Conservation (phyloP, 345 rosid species). For the Mangifera indica region DNA sequence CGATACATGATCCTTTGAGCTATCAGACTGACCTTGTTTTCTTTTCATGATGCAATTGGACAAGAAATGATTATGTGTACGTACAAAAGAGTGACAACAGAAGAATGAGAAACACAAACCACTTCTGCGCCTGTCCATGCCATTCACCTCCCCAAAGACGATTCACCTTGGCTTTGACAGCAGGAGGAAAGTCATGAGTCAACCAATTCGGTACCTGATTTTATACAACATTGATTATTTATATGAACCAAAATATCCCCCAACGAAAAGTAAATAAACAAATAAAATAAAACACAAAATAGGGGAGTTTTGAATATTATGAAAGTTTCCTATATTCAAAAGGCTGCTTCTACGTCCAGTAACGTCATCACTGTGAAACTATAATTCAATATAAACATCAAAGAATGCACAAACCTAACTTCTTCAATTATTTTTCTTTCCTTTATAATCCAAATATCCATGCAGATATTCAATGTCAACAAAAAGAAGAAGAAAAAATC, state of each 20-base stretch:
- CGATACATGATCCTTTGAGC: background rate
- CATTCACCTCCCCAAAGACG: slow-evolving; percentile 99
- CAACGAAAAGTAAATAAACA: background rate
- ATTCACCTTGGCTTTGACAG: slow-evolving; percentile 92
- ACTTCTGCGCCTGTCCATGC: slow-evolving; percentile 98
- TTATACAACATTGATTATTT: slow-evolving; percentile 10
- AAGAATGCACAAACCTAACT: background rate
- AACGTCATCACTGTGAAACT: background rate
- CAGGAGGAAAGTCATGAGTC: slow-evolving; percentile 89
- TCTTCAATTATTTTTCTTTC: background rate
- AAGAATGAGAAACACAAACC: slow-evolving; percentile 43
- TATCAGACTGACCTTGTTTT: background rate
- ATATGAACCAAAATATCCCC: background rate
- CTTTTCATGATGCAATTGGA: background rate
- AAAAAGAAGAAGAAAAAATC: background rate
- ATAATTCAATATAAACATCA: background rate
- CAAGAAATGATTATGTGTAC: background rate
- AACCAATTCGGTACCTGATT: slow-evolving; percentile 92
- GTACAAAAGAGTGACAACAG: background rate
- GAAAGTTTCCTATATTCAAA: background rate
- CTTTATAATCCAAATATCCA: background rate
- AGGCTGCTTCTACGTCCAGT: background rate
- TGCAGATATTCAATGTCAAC: background rate
- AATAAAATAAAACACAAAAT: background rate
- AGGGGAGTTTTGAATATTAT: background rate